Evolutionary conservation across 345 rosid genomes (phyloP).

Genomic region (Gossypioides kirkii): DNA sequence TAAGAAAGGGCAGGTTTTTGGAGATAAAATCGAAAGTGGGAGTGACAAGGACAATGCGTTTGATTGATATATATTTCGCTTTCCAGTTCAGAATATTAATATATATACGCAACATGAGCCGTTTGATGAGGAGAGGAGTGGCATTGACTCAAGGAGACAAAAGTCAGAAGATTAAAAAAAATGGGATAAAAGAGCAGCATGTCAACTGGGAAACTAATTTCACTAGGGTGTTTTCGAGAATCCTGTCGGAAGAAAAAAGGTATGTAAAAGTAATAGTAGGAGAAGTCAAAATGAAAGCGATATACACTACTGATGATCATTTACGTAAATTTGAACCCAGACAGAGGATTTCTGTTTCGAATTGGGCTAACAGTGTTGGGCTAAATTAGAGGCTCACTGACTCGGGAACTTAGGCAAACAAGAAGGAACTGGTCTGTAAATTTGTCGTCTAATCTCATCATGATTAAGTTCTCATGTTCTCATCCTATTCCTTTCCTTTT

Average conservation of each 20-base stretch:
- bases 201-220: conserved; percentile 10
- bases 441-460: neutral
- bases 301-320: too few species aligned
- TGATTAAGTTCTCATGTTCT: too few species aligned
- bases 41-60: conserved; percentile 2
- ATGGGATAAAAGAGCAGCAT: conserved; percentile 3
- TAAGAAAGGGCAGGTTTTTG: neutral
- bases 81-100: conserved; percentile 5
- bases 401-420: neutral
- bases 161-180: neutral
- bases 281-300: too few species aligned
- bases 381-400: neutral
- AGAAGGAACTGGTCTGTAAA: neutral
- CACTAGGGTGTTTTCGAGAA: neutral
- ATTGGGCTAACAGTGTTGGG: neutral
- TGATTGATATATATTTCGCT: neutral
- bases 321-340: neutral
- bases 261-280: neutral
- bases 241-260: neutral
- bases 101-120: neutral
- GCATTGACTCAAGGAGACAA: neutral
- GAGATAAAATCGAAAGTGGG: neutral
- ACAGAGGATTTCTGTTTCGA: neutral
- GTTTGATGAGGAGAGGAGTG: neutral
- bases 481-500: neutral